Percentiles rank a stretch among this genome's conserved stretches.
Conservation (phyloP, 179 eudicot species). For the Beta lomatogona region DNA sequence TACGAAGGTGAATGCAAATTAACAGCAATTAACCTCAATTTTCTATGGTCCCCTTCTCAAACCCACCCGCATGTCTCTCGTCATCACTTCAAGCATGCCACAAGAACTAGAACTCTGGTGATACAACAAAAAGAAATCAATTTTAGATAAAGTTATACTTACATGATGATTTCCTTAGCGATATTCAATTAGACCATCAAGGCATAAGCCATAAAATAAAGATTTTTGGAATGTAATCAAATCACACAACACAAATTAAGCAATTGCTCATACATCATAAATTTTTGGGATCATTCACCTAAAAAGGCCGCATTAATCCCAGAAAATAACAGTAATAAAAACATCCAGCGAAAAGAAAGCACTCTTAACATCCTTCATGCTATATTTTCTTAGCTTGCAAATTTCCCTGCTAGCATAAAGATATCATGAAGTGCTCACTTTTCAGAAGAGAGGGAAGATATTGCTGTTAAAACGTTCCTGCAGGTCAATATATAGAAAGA, state of each 20-base stretch:
- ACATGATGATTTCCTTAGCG: no score
- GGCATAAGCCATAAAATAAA: not conserved
- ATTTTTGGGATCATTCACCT: not conserved
- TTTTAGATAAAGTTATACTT: not conserved
- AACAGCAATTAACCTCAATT: conserved; percentile 11
- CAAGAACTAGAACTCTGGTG: conserved; percentile 15
- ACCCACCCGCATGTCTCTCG: conserved; percentile 4
- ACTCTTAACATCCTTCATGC: no score
- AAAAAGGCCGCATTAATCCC: not conserved
- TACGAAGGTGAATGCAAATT: conserved; percentile 10
- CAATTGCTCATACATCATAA: not conserved
- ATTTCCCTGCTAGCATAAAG: no score
- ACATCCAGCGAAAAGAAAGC: not conserved
- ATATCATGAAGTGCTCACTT: no score
- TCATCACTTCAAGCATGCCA: conserved; percentile 9
- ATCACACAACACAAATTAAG: not conserved
- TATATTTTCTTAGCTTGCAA: no score
- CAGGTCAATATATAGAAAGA: no score
- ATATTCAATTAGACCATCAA: not conserved
- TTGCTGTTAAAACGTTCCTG: no score
- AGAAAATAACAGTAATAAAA: not conserved
- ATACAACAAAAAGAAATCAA: not conserved
- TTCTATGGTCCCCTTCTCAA: conserved; percentile 20
- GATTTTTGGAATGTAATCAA: not conserved
- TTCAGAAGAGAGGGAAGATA: no score